These are phyloP conservation scores for Aspergillus indologenus DNA, from an alignment of 495 filamentous ascomycete species.

Conservation along the genomic window DNA sequence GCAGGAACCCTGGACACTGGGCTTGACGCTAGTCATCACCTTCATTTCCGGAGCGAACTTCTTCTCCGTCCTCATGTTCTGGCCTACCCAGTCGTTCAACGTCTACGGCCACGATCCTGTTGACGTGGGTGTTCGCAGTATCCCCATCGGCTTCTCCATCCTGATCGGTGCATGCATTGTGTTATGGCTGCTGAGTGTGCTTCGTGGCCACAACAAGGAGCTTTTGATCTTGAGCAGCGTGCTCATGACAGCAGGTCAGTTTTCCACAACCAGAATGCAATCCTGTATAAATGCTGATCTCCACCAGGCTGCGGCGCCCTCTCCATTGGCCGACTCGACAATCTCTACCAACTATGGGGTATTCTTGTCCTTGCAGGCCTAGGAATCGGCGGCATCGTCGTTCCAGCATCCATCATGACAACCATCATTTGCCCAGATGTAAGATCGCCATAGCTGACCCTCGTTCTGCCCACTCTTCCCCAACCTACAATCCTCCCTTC, in stretches of 20 bases:
- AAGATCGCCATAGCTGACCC: constrained; percentile 6
- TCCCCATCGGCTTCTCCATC: constrained; percentile 64
- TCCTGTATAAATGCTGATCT: constrained; percentile 9
- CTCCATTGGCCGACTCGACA: constrained; percentile 53
- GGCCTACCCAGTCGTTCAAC: constrained; percentile 72
- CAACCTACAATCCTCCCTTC: background rate
- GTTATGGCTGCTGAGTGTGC: constrained; percentile 55
- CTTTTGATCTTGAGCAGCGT: constrained; percentile 60
- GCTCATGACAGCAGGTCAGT: constrained; percentile 65
- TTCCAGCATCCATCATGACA: constrained; percentile 67
- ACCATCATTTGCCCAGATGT: constrained; percentile 70
- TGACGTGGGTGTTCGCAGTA: constrained; percentile 61
- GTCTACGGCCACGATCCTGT: constrained; percentile 69
- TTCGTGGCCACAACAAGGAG: constrained; percentile 61
- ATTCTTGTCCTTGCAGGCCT: constrained; percentile 62
- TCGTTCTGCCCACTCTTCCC: background rate
- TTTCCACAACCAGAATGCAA: background rate
- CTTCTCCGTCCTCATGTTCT: constrained; percentile 71
- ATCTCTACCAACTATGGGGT: constrained; percentile 58
- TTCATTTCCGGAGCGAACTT: constrained; percentile 74
- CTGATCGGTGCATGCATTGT: constrained; percentile 61
- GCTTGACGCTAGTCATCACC: constrained; percentile 65
- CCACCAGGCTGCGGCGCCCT: constrained; percentile 57
- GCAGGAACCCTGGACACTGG: constrained; percentile 60
- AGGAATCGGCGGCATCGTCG: constrained; percentile 71